phyloP scores from a whole-genome alignment of 2,329 filamentous ascomycete genomes.

The Pyrenochaeta sp. region DNA sequence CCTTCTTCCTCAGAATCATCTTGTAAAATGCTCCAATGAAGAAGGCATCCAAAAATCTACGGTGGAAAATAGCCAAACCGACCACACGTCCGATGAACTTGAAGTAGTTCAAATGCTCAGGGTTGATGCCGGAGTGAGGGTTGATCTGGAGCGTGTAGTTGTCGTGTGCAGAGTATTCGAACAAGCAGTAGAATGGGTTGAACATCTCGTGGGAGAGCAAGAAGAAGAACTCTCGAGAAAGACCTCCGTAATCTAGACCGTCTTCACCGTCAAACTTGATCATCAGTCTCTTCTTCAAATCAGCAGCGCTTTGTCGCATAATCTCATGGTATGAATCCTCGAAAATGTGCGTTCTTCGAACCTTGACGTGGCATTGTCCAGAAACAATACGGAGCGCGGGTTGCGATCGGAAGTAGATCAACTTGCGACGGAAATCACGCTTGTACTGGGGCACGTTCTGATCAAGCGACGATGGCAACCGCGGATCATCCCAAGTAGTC shows the following conservation, averaged over 20 bases:
- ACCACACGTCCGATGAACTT: constrained; percentile 99
- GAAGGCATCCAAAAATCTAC: constrained; percentile 96
- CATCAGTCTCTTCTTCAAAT: constrained; percentile 98
- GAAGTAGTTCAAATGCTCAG: constrained; percentile 99
- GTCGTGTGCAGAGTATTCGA: constrained; percentile 99
- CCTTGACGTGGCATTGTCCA: constrained; percentile 98
- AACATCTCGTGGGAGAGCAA: constrained; percentile 99
- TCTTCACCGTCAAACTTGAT: constrained; percentile 99
- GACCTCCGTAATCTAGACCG: constrained; percentile 94
- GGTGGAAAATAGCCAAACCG: constrained; percentile 95
- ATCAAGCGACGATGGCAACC: constrained; percentile 92
- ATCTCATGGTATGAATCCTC: constrained; percentile 99
- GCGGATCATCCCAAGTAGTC: constrained; percentile 97
- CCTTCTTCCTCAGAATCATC: constrained; percentile 96
- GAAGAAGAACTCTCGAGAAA: constrained; percentile 98
- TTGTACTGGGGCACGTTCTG: constrained; percentile 99
- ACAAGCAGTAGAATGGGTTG: constrained; percentile 99
- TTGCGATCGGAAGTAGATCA: constrained; percentile 99
- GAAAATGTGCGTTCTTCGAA: constrained; percentile 94
- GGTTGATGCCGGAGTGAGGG: constrained; percentile 98
- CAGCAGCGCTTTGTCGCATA: constrained; percentile 91
- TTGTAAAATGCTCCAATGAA: constrained; percentile 99
- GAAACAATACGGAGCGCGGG: constrained; percentile 94
- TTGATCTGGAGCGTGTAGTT: constrained; percentile 99
- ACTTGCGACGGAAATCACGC: constrained; percentile 95